Conservation (phyloP, 108 stramenopile species). For the Aurantiochytrium sp. region DNA sequence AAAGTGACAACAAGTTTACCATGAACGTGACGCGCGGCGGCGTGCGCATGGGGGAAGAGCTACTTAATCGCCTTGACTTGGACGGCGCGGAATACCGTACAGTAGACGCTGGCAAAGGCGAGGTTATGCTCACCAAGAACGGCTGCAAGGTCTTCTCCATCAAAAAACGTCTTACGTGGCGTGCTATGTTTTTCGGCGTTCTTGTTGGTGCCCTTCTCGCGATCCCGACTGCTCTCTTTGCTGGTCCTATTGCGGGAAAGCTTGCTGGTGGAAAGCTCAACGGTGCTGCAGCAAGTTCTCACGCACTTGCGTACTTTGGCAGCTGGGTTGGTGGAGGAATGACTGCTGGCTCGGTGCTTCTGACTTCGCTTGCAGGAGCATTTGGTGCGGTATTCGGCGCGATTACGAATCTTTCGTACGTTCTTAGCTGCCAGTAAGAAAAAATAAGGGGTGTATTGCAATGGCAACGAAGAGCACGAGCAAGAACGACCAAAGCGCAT, state of each 20-base stretch:
- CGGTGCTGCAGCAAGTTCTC: neutral
- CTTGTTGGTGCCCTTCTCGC: neutral
- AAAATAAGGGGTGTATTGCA: too few species aligned
- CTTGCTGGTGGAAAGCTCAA: neutral
- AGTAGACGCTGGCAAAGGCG: neutral
- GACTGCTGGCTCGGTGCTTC: neutral
- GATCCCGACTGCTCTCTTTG: neutral
- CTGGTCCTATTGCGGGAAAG: neutral
- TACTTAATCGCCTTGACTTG: neutral
- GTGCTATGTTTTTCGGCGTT: neutral
- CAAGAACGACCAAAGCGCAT: too few species aligned
- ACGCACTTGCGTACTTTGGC: neutral
- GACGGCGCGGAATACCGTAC: neutral
- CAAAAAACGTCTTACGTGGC: neutral
- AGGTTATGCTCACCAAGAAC: neutral
- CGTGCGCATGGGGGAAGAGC: neutral
- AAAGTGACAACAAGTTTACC: neutral
- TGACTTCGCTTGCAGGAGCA: neutral
- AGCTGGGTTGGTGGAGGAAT: neutral
- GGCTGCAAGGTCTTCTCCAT: neutral
- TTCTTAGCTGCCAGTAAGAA: neutral
- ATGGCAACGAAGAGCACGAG: too few species aligned
- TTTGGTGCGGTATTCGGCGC: neutral
- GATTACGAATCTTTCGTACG: neutral
- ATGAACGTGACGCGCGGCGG: neutral